Base-by-base conservation (phyloP, 2,329 filamentous ascomycete species). In the Furcasterigmium furcatum region DNA sequence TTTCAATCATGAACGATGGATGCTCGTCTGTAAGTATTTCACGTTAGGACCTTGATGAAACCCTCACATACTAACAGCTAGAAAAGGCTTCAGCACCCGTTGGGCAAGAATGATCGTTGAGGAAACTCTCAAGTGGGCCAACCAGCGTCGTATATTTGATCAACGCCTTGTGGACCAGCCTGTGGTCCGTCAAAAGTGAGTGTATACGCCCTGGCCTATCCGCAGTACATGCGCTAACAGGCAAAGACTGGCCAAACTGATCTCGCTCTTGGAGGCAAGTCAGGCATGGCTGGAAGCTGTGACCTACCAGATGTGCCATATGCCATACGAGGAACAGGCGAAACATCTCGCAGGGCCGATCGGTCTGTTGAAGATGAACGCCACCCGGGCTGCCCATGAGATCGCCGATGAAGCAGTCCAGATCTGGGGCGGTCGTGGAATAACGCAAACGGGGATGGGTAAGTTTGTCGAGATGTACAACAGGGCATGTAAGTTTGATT, bases 1-100 rank as follows among this genome's bases (percentile, higher is more conserved):
- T 70, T 95, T 95, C 72, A 94, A 94, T 74, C 88, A 94, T 67
- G 88, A 91, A 70, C 79, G 87, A 24, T 90, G 86, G 77, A 85
- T 79, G 67, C 89, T 91, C 85, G 73, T 74, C 46, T 84, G 80
- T 73, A 67, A 63, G 71, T 69, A 16, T 13, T 38, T 39, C 29
- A 22, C 7, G 10, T 13, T 22, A n/a, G n/a, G n/a, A n/a, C 5
- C 10, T 18, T n/a, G n/a, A n/a, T 12, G 14, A 18, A 21, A 10
- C 21, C 24, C 25, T 46, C 13, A 46, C 30, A n/a, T 18, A 40
- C 9, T 35, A 58, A 62, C 16, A 65, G 53, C 52, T 67, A n/a
- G n/a, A n/a, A n/a, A 70, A 72, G 54, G 81, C 70, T 42, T 80
- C n/a, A n/a, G 84, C 4, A 75, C 85, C 48, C 82, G 87, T 42